These are phyloP conservation scores for Chrysanthemum lavandulifolium DNA, from an alignment of 129 eudicot species.

Conservation along the genomic window DNA sequence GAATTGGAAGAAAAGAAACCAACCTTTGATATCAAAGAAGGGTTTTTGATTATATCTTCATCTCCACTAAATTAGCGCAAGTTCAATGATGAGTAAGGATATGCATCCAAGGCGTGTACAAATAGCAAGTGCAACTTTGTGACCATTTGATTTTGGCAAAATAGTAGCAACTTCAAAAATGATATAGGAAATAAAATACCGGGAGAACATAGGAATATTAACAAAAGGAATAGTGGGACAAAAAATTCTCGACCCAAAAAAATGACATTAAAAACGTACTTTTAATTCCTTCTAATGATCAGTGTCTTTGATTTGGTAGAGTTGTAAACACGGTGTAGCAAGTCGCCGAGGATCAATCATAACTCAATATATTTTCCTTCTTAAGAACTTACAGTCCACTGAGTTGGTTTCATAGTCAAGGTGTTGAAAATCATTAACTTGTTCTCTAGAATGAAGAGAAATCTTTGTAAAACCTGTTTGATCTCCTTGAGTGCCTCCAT, in stretches of 20 bases:
- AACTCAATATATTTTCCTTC: background rate
- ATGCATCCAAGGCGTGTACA: slow-evolving; percentile 68
- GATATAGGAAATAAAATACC: background rate
- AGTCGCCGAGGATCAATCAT: too few species aligned
- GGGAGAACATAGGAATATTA: too few species aligned
- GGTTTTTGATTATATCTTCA: slow-evolving; percentile 40
- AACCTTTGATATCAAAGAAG: slow-evolving; percentile 68
- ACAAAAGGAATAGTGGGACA: too few species aligned
- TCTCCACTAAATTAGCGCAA: slow-evolving; percentile 69
- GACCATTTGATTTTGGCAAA: slow-evolving; percentile 45
- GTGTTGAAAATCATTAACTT: slow-evolving; percentile 81
- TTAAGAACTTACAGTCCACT: slow-evolving; percentile 74
- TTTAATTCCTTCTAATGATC: too few species aligned
- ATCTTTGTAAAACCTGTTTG: slow-evolving; percentile 71
- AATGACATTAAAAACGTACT: too few species aligned
- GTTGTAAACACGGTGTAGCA: too few species aligned
- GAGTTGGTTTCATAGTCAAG: slow-evolving; percentile 97
- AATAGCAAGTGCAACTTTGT: slow-evolving; percentile 58
- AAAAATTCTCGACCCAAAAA: too few species aligned
- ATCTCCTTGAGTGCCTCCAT: slow-evolving; percentile 92
- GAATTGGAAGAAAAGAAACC: too few species aligned
- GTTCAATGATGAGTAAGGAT: slow-evolving; percentile 52
- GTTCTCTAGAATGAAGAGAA: slow-evolving; percentile 76
- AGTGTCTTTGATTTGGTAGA: too few species aligned
- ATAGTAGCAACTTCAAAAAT: slow-evolving; percentile 41